Base-by-base conservation (phyloP, 208 protist species). In the Leishmania arabica region DNA sequence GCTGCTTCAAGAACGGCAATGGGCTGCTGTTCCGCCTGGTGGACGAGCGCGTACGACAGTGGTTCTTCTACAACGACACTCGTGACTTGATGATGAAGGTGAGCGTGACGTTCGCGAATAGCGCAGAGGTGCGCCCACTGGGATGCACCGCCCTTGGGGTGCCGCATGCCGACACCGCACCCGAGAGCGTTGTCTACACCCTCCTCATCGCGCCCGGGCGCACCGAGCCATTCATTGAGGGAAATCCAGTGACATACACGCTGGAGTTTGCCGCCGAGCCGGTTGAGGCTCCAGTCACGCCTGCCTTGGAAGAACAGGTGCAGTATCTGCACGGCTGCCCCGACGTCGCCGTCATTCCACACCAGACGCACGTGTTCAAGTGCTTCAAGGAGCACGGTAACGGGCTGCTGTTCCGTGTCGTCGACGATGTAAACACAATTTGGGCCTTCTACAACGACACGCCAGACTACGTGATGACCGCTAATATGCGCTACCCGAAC, bases 401-500 rank as follows among this genome's bases (percentile, higher is more conserved):
- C 78, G 92, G 92, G 27, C 85, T 97, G 19, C 82, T 97, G 71
- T 97, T 97, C 90, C 94, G 94, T 51, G 80, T 97, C 56, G 90
- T 97, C 1, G 90, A 95, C 56, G 85, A 88, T 34, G 78, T 76
- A 42, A 90, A 90, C 68, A 78, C 84, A 17, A 93, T 89, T 27
- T 97, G 94, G 92, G 91, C 86, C 74, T 97, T 93, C 69, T 95
- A 95, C 89, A 97, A 97, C 77, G 94, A 97, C 86, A 95, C 92
- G n/a, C 68, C 73, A 34, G 86, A 95, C 24, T 95, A 91, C 77
- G 60, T 81, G 42, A 95, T 97, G 88, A 90, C 84, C 13, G 90
- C 90, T 8, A 90, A 87, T 79, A 91, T 95, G 71, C 81, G 72
- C 54, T 91, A 92, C 62, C 78, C 82, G 8, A 24, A 56, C 60